A percentile compares a stretch with the other conserved stretches of the same genome.
Conservation (phyloP, 192 early-diverging fungal species). For the Backusella australiensis region DNA sequence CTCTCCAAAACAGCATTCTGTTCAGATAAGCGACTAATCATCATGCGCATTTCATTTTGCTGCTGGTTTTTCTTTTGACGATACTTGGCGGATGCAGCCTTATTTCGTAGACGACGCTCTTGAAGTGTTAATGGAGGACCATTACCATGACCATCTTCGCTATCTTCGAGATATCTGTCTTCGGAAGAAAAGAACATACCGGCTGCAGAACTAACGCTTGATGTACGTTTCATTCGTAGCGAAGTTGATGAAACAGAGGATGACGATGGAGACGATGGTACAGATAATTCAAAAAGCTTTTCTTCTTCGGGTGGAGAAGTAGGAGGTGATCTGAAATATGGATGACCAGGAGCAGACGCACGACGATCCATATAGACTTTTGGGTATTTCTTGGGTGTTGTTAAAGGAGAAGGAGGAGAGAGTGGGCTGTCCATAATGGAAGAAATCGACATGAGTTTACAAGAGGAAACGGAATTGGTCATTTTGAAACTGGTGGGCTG, state of each 20-base stretch:
- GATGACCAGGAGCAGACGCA: slow-evolving; percentile 8
- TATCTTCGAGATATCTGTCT: background rate
- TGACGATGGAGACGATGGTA: slow-evolving; percentile 14
- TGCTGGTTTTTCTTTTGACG: slow-evolving; percentile 58
- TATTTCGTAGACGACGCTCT: slow-evolving; percentile 56
- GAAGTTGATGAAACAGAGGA: slow-evolving; percentile 7
- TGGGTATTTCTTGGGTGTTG: background rate
- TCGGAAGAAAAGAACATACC: background rate
- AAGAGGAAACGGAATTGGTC: background rate
- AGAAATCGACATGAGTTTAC: slow-evolving; percentile 28
- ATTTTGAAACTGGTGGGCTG: slow-evolving; percentile 6
- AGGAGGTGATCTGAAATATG: slow-evolving; percentile 17
- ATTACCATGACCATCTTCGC: slow-evolving; percentile 1
- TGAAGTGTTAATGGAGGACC: slow-evolving; percentile 40
- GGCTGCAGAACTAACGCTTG: background rate
- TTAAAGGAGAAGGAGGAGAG: slow-evolving; percentile 3
- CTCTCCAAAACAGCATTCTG: slow-evolving; percentile 46
- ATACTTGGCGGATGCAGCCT: slow-evolving; percentile 61
- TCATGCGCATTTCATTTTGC: slow-evolving; percentile 52
- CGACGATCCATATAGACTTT: slow-evolving; percentile 3
- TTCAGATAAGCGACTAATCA: slow-evolving; percentile 41
- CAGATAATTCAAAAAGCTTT: slow-evolving; percentile 9
- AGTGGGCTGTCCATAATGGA: slow-evolving; percentile 23
- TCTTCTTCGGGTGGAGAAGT: slow-evolving; percentile 18
- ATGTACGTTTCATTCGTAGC: background rate